Evolutionary conservation across 2,329 filamentous ascomycete species (phyloP).

Genomic region (Cadophora luteo-olivacea): DNA sequence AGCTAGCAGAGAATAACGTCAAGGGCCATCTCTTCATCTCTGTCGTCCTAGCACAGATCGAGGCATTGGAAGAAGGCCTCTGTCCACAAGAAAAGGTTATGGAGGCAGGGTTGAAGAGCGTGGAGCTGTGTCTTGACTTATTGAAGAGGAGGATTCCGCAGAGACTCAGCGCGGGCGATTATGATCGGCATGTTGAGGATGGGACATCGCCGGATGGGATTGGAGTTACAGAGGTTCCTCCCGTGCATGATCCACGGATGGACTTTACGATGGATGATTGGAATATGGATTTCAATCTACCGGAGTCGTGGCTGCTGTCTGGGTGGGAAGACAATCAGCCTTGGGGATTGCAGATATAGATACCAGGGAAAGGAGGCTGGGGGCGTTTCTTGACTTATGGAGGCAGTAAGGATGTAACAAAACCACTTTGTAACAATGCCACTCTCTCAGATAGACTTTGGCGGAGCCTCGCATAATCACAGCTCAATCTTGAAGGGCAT

Average conservation of each 20-base stretch:
- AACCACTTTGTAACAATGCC: not conserved
- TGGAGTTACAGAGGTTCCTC: not conserved
- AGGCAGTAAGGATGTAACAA: not conserved
- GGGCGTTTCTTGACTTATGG: not conserved
- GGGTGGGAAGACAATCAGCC: constrained; percentile 30
- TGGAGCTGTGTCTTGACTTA: constrained; percentile 30
- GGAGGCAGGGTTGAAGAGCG: constrained; percentile 32
- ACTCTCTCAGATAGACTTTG: not conserved
- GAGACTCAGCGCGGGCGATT: constrained; percentile 7
- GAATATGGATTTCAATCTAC: constrained; percentile 29
- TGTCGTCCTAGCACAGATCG: constrained; percentile 50
- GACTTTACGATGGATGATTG: constrained; percentile 29
- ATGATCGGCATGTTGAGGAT: constrained; percentile 21
- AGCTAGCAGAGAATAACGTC: constrained; percentile 52
- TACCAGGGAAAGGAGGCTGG: not conserved
- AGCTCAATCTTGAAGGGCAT: not conserved
- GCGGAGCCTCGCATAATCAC: not conserved
- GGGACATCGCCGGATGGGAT: constrained; percentile 13
- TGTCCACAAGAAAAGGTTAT: constrained; percentile 28
- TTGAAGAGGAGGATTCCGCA: constrained; percentile 22
- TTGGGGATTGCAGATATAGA: constrained; percentile 23
- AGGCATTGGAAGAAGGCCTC: constrained; percentile 39
- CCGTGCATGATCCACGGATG: not conserved
- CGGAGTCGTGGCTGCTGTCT: constrained; percentile 26
- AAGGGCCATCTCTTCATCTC: constrained; percentile 51